A percentile compares a stretch with the other conserved stretches of the same genome.
Evolutionary conservation across 1,284 basidiomycete genomes (phyloP).

Genomic region (Bjerkandera adusta): DNA sequence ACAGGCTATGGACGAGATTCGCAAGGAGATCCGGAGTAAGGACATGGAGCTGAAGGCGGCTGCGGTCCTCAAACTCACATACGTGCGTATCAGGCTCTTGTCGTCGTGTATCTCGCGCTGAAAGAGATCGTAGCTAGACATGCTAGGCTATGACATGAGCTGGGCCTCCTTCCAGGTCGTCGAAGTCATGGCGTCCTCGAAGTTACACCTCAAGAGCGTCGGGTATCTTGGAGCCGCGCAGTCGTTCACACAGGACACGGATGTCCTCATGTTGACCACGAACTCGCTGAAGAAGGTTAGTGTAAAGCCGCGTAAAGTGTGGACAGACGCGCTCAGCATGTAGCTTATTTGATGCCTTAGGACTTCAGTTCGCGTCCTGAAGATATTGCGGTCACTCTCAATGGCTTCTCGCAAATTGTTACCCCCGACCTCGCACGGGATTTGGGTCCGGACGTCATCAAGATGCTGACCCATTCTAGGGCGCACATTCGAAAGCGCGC

Average conservation of each 20-base stretch:
- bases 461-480: constrained; percentile 90
- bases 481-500: constrained; percentile 89
- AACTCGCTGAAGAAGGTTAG: constrained; percentile 96
- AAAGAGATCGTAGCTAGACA: constrained; percentile 67
- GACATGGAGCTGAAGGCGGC: constrained; percentile 98
- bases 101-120: neutral
- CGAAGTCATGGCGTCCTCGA: constrained; percentile 95
- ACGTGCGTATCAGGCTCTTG: constrained; percentile 57
- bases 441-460: constrained; percentile 82
- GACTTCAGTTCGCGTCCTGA: constrained; percentile 79
- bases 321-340: neutral
- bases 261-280: constrained; percentile 96
- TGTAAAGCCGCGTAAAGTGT: constrained; percentile 3
- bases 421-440: constrained; percentile 89
- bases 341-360: constrained; percentile 37
- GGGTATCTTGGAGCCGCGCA: constrained; percentile 95
- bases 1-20: constrained; percentile 84
- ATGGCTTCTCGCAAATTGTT: constrained; percentile 87
- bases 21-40: constrained; percentile 86
- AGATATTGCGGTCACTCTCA: constrained; percentile 82
- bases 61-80: constrained; percentile 94
- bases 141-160: constrained; percentile 89
- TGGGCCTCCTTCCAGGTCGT: constrained; percentile 95
- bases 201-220: constrained; percentile 90
- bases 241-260: constrained; percentile 92